phyloP scores from a whole-genome alignment of 257 asterid species.

The Solanum okadae region DNA sequence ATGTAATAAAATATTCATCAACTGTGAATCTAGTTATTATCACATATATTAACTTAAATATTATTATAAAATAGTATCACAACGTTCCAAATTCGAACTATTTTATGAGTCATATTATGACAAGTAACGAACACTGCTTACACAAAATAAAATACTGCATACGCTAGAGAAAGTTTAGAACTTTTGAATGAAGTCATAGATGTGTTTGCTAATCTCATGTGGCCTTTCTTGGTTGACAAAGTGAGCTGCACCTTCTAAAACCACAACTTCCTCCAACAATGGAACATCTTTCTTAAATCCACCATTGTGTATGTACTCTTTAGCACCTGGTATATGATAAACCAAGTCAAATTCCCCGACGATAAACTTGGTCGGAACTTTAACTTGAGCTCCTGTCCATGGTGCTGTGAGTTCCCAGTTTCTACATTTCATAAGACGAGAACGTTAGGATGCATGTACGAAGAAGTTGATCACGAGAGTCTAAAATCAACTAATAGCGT shows the following conservation, averaged over 20 bases:
- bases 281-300: constrained; percentile 10
- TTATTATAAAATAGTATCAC: not conserved
- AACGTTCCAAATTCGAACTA: not conserved
- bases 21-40: not conserved
- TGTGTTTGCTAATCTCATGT: not conserved
- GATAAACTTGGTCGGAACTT: constrained; percentile 10
- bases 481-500: not conserved
- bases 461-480: not conserved
- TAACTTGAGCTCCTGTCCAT: constrained; percentile 16
- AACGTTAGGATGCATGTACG: not conserved
- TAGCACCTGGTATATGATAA: constrained; percentile 1
- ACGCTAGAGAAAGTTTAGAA: not conserved
- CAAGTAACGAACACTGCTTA: not conserved
- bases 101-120: not conserved
- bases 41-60: not conserved
- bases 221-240: constrained; percentile 6
- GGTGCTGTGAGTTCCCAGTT: constrained; percentile 16
- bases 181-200: constrained; percentile 1
- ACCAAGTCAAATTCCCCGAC: constrained; percentile 10
- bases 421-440: not conserved
- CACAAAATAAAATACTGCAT: not conserved
- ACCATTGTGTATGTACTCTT: constrained; percentile 14
- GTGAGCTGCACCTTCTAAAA: constrained; percentile 8
- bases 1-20: not conserved
- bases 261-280: constrained; percentile 3